phyloP scores from a whole-genome alignment of 2,329 filamentous ascomycete species.

The Pseudopyricularia javanii region DNA sequence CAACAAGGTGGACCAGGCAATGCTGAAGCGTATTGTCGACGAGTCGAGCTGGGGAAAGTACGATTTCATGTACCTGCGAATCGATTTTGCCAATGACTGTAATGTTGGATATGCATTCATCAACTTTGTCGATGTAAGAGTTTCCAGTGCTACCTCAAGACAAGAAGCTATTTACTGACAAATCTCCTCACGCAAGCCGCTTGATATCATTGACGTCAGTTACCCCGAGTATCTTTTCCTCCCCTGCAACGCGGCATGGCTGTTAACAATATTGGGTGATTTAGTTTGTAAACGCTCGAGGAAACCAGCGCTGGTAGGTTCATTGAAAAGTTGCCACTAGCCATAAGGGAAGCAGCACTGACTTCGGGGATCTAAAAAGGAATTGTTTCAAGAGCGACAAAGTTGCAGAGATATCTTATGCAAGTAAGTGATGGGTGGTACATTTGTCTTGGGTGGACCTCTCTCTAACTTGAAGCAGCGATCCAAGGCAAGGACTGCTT shows the following conservation, averaged over 20 bases:
- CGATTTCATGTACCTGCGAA: constrained; percentile 91
- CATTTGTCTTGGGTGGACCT: constrained; percentile 5
- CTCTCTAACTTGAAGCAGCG: constrained; percentile 31
- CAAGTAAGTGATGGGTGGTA: constrained; percentile 47
- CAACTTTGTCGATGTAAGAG: constrained; percentile 72
- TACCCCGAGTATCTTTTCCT: neutral
- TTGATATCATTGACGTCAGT: constrained; percentile 60
- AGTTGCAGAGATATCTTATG: constrained; percentile 82
- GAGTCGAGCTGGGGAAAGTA: constrained; percentile 69
- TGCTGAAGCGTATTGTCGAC: constrained; percentile 71
- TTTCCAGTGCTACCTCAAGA: neutral
- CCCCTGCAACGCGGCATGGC: neutral
- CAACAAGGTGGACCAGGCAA: constrained; percentile 69
- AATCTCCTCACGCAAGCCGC: constrained; percentile 33
- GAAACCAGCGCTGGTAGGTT: constrained; percentile 58
- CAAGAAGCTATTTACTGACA: constrained; percentile 20
- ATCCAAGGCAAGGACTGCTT: constrained; percentile 88
- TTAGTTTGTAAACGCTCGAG: constrained; percentile 61
- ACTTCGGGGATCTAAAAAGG: constrained; percentile 29
- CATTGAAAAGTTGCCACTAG: neutral
- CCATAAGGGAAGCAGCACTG: neutral
- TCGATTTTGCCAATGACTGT: constrained; percentile 75
- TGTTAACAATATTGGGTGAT: constrained; percentile 12
- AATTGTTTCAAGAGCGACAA: constrained; percentile 76
- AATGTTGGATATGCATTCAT: constrained; percentile 96